Evolutionary conservation across 176 grass and related monocot species (phyloP), one percentile per base, ranked within the genome.

Genomic region (Puya raimondii): DNA sequence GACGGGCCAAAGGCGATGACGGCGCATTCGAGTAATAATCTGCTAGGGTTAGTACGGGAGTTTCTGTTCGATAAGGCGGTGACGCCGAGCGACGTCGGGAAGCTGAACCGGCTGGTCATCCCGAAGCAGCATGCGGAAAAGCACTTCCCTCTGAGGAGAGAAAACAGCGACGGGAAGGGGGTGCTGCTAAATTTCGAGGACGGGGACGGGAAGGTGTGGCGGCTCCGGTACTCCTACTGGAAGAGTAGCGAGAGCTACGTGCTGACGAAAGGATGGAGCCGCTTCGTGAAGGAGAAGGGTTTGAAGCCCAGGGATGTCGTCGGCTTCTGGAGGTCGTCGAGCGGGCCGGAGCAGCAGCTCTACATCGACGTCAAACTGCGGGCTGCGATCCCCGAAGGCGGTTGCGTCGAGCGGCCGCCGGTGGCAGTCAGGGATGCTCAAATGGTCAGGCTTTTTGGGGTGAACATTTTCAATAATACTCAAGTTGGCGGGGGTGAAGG

Each of bases 181-280:
- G 6, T 61, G 15, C 7, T 61, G 15, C 56, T 61, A 61, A 61
- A 61, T n/a, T 61, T 61, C 56, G 56, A 61, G 56, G 56, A 61
- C 16, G 56, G 56, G 2, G 56, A 20, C 10, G 56, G 56, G 56
- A 75, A 66, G 63, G 61, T 75, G 48, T 75, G 73, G 73, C 59
- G 73, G 16, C 53, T 75, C 63, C 59, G 73, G 9, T 75, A 66
- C 48, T 75, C 73, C 4, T 75, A 66, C 48, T 75, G 73, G 73
- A 75, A 66, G 63, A 75, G 73, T 23, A 75, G 73, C 73, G 63
- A 75, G 21, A 75, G 73, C 48, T 75, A 75, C 73, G 73, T 75
- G 63, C 63, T 75, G 49, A 75, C 73, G 23, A 75, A 75, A 27
- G 73, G 73, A 50, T 75, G 73, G 73, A 75, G 73, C 23, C 73